Evolutionary conservation across 179 eudicot species (phyloP), one percentile per base, ranked within the genome.

Genomic region (Gypsophila paniculata): DNA sequence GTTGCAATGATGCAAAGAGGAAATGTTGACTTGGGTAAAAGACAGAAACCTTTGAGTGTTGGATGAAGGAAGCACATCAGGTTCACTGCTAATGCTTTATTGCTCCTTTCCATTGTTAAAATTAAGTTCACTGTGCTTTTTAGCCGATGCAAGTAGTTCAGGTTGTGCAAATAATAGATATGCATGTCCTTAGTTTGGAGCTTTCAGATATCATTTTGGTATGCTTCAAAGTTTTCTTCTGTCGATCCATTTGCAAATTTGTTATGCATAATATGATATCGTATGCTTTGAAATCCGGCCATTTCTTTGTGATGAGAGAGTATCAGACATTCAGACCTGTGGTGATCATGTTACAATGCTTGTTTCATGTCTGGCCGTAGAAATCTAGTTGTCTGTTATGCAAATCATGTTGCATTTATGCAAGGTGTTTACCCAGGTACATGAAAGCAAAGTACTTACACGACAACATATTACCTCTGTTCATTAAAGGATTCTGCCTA

Each of bases 1-100:
- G 86, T 83, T n/a, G 84, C 67, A 18, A 83, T 83, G 86, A 83
- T 83, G 86, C 86, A 81, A 83, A 73, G 71, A 75, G 84, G 84
- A 63, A 83, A 80, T 61, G 74, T 70, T 42, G 84, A 83, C 17
- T 62, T 84, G 65, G 82, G 77, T 19, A 74, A 59, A 69, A 74
- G 46, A 18, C 79, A 74, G 65, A 80, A 80, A 51, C 69, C 65
- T 61, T 25, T 32, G 26, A 78, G 68, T 71, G 49, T n/a, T 72
- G 70, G 39, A 23, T 76, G 21, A 67, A 23, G 72, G 75, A 72
- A 51, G 60, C 76, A 63, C 63, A 46, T 29, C 70, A 78, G 85
- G 85, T 82, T 69, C 21, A 77, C 75, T 54, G 61, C 42, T 22
- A 21, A 39, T 1, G 4, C 2, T 19, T 68, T 0, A 34, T 59